Evolutionary conservation across 2,329 filamentous ascomycete species (phyloP), one percentile per base, ranked within the genome.

Genomic region (Penicillium sp.): DNA sequence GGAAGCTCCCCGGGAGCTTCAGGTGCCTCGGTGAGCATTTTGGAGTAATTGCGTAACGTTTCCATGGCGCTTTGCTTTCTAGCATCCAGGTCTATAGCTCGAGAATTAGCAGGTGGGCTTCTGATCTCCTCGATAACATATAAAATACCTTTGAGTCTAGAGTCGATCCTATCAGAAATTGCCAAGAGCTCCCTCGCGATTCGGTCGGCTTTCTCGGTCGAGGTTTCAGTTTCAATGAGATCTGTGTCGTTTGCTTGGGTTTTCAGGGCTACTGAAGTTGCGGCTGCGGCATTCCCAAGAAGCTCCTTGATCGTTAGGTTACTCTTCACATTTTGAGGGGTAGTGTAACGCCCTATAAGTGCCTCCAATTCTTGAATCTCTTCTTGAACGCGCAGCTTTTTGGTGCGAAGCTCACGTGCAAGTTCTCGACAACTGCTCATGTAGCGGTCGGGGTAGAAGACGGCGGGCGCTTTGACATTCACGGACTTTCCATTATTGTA

Each of bases 381-480:
- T 40, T 72, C 65, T 35, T 71, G 67, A 7, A 75, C 66, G 48
- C 75, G 69, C 7, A 78, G 69, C 63, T 76, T 73, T 33, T 71
- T 72, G 7, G 65, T 60, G 35, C 83, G 81, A 59, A 87, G 80
- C 8, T 79, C 76, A 46, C 78, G 78, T 16, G 83, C 79, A 10
- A 79, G 68, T 1, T 78, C 77, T 58, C 80, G 77, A 60, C 83
- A 84, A 62, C 79, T 76, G 52, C 83, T 78, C 49, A 87, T 75
- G 70, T 89, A 89, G 49, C 86, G 81, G 73, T 89, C 87, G 4
- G 84, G 80, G 64, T 85, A 87, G 68, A 86, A 81, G 1, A 79
- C 76, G 1, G 80, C 70, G 3, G 85, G 85, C 19, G 87, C 78
- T 6, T 81, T 81, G 46, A 87, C 73, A 30, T 80, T 76, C 26